phyloP scores from a whole-genome alignment of 768 basidiomycete genomes.

The Sporobolomyces roseus region DNA sequence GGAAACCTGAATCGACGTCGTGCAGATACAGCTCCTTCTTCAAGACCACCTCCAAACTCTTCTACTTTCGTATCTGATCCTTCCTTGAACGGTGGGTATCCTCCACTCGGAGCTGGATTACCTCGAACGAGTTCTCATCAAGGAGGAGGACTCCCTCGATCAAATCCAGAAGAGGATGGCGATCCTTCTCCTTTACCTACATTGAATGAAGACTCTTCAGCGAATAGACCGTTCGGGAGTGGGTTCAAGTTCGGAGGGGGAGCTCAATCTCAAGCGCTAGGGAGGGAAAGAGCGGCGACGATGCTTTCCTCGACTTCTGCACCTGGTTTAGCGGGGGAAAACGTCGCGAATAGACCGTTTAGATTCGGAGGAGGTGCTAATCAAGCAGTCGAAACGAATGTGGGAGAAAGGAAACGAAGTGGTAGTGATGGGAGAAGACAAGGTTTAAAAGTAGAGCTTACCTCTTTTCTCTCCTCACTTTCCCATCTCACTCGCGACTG shows the following conservation, averaged over 20 bases:
- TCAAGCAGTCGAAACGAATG: no score
- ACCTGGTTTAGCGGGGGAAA: background rate
- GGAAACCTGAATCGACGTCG: slow-evolving; percentile 11
- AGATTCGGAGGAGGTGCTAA: background rate
- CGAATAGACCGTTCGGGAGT: slow-evolving; percentile 18
- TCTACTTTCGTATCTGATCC: no score
- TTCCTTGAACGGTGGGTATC: background rate
- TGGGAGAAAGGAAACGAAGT: slow-evolving; percentile 3
- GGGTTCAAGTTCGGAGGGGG: background rate
- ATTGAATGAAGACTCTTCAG: no score
- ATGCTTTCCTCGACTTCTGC: background rate
- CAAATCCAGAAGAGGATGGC: background rate
- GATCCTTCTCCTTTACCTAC: no score
- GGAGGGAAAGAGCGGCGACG: slow-evolving; percentile 5
- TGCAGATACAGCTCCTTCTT: slow-evolving; percentile 34
- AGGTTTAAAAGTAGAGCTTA: background rate
- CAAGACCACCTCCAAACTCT: background rate
- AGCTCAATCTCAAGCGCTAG: slow-evolving; percentile 1
- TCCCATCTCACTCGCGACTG: no score
- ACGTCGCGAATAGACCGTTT: background rate
- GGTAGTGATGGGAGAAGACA: slow-evolving; percentile 4
- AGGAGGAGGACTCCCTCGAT: background rate
- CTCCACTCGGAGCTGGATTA: slow-evolving; percentile 3
- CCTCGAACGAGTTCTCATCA: background rate
- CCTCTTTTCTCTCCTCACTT: background rate